Evolutionary conservation across 768 basidiomycete genomes (phyloP), one percentile per base, ranked within the genome.

Genomic region (Megacollybia marginata): DNA sequence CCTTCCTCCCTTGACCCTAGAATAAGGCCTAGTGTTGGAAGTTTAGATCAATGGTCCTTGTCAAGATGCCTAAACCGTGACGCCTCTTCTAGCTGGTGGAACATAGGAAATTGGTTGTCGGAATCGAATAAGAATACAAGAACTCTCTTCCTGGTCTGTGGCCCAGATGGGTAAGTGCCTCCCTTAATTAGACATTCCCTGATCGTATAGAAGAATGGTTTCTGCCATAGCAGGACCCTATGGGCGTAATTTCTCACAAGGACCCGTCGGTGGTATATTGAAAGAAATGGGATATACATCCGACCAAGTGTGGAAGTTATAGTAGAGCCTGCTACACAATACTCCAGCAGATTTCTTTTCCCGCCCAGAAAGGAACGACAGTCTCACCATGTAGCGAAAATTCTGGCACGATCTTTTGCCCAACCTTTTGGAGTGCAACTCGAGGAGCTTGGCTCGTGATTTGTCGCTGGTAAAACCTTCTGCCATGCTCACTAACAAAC

Each of bases 341-440:
- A 61, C 78, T 73, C 93, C 94, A 98, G 9, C 70, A 71, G 33
- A 98, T 66, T 54, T 77, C 70, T 66, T 82, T 88, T 11, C 92
- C 94, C 9, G 85, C 81, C 87, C 89, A 88, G 69, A 97, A 95
- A 8, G 94, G 90, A 38, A 88, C 76, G 1, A 95, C 75, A 23
- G 59, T 72, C 28, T 80, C 75, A 18, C 71, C 69, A 13, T 69
- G 75, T 43, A 69, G 58, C 33, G 62, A 59, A 65, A 78, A 87
- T 36, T 72, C 73, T 33, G 74, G 73, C 6, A 87, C 70, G 7
- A 63, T 52, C 48, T 66, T 66, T 1, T 59, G 56, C 9, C 61
- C 54, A 12, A 70, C 66, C 54, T 67, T 75, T 57, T 65, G 65
- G 28, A 90, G 60, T 2, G 66, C 62, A 7, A 85, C 69, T 28